A percentile compares a stretch with the other conserved stretches of the same genome.
Evolutionary conservation across 768 basidiomycete species (phyloP).

Genomic region (Collybia mongolica): DNA sequence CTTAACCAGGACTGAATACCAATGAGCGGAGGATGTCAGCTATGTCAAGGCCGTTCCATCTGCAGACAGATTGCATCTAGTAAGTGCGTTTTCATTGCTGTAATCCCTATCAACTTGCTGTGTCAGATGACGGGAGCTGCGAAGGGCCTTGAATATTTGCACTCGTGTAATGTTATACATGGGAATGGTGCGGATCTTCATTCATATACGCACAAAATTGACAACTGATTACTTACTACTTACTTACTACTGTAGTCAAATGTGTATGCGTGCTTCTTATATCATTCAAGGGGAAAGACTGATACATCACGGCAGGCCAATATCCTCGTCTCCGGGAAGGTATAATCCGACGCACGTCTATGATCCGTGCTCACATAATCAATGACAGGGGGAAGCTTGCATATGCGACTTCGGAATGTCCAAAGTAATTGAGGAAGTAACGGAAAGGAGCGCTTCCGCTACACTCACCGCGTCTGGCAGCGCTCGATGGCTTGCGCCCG

Average conservation of each 20-base stretch:
- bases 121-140: slow-evolving; percentile 52
- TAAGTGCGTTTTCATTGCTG: slow-evolving; percentile 20
- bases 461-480: slow-evolving; percentile 47
- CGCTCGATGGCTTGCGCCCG: slow-evolving; percentile 63
- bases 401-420: slow-evolving; percentile 69
- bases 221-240: no score
- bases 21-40: slow-evolving; percentile 21
- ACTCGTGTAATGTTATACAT: slow-evolving; percentile 49
- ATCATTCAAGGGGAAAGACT: background rate
- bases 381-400: slow-evolving; percentile 44
- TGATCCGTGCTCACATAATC: background rate
- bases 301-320: slow-evolving; percentile 40
- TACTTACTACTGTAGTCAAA: background rate
- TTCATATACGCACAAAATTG: no score
- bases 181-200: slow-evolving; percentile 50
- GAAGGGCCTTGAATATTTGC: slow-evolving; percentile 56
- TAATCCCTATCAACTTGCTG: background rate
- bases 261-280: slow-evolving; percentile 4
- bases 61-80: slow-evolving; percentile 42
- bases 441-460: slow-evolving; percentile 44
- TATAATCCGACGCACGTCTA: slow-evolving; percentile 13
- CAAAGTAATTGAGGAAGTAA: slow-evolving; percentile 57
- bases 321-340: slow-evolving; percentile 53
- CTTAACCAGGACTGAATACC: background rate
- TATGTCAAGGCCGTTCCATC: slow-evolving; percentile 35